A percentile compares a stretch with the other conserved stretches of the same genome.
Conservation (phyloP, 2,329 filamentous ascomycete genomes). For the Emmonsiellopsis sp. region DNA sequence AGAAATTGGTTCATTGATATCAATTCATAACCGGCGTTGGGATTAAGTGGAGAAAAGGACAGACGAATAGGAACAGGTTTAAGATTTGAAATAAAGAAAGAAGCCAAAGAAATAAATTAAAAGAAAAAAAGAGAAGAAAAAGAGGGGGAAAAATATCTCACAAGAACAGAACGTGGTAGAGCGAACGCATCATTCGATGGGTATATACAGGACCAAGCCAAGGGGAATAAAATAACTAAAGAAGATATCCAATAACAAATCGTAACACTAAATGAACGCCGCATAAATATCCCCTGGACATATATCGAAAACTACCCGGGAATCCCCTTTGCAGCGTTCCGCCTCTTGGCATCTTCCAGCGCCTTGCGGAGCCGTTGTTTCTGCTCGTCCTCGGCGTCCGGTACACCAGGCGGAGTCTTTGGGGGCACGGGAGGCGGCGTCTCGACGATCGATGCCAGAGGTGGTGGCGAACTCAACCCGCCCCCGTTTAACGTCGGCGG, state of each 20-base stretch:
- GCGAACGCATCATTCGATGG: too few relatives aligned
- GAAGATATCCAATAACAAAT: too few relatives aligned
- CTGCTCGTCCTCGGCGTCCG: conserved; percentile 26
- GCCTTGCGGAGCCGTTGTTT: conserved; percentile 40
- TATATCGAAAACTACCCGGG: too few relatives aligned
- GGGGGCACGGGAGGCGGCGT: not conserved
- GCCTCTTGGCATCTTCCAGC: conserved; percentile 44
- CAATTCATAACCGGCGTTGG: not conserved
- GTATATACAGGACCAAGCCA: too few relatives aligned
- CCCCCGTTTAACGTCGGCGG: conserved; percentile 1
- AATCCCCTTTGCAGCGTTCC: conserved; percentile 35
- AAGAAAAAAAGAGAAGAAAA: not conserved
- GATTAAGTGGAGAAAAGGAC: not conserved
- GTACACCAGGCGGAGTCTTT: not conserved
- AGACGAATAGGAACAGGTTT: not conserved
- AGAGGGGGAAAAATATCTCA: not conserved
- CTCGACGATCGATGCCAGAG: not conserved
- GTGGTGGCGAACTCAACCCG: not conserved
- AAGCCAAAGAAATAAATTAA: not conserved
- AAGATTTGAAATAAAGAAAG: not conserved
- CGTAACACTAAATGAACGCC: too few relatives aligned
- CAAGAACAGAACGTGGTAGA: not conserved
- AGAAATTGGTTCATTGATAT: too few relatives aligned
- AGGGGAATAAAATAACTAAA: too few relatives aligned
- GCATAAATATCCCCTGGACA: too few relatives aligned